These are phyloP conservation scores for Suhomyces vadensis DNA, from an alignment of 805 yeast species.

Conservation along the genomic window DNA sequence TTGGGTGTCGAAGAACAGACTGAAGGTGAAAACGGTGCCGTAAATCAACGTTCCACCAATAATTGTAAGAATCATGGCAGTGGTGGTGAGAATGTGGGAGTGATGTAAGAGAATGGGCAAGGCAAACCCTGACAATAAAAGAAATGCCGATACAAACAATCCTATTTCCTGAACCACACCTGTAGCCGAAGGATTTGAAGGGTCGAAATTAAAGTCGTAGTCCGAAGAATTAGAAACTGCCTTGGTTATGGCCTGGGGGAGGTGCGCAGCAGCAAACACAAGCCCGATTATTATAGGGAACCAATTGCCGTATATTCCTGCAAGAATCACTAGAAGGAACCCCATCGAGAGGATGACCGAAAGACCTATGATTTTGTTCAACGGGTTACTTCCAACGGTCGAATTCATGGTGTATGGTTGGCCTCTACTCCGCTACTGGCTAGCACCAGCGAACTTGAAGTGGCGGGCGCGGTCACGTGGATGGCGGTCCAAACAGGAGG, in stretches of 20 bases:
- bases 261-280: slow-evolving; percentile 42
- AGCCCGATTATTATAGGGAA: slow-evolving; percentile 72
- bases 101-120: slow-evolving; percentile 80
- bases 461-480: slow-evolving; percentile 2
- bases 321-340: slow-evolving; percentile 80
- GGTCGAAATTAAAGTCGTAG: slow-evolving; percentile 46
- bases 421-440: not conserved
- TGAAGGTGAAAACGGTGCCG: slow-evolving; percentile 79
- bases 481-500: too few species aligned
- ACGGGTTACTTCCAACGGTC: slow-evolving; percentile 45
- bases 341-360: slow-evolving; percentile 84
- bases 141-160: slow-evolving; percentile 72
- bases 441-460: not conserved
- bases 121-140: slow-evolving; percentile 70
- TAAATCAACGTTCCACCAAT: slow-evolving; percentile 84
- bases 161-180: slow-evolving; percentile 69
- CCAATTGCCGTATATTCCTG: slow-evolving; percentile 89
- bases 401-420: slow-evolving; percentile 9
- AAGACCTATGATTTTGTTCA: slow-evolving; percentile 75
- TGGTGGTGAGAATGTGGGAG: slow-evolving; percentile 63
- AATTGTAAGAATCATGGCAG: slow-evolving; percentile 76
- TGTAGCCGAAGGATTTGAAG: slow-evolving; percentile 25
- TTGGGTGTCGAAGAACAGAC: slow-evolving; percentile 63
- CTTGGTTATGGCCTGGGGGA: slow-evolving; percentile 37
- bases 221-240: slow-evolving; percentile 35